Evolutionary conservation across 176 grass and related monocot species (phyloP), one percentile per base, ranked within the genome.

Genomic region (Oryza meyeriana): DNA sequence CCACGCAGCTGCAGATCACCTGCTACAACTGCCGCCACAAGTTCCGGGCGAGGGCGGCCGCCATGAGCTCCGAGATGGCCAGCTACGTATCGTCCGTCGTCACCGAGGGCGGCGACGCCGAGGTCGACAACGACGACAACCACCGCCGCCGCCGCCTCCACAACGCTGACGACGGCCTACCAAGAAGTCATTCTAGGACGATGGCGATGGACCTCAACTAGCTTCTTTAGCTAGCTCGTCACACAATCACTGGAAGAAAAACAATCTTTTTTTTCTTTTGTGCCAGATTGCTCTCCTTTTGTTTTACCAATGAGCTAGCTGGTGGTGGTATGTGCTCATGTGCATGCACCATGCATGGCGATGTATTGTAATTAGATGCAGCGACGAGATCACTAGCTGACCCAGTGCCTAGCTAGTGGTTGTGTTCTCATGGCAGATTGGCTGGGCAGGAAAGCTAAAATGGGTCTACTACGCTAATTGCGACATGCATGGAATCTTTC

Each of bases 11-110:
- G 55, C 90, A 94, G 79, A 87, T 98, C 84, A 98, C 90, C 57
- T 98, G 95, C 88, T 93, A 86, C 61, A 74, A 71, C 29, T 98
- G 95, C 92, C 90, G 86, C 84, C 87, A 76, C 61, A 88, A 89
- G 81, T 98, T 92, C 86, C 65, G 26, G 10, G 76, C 81, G 13
- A 79, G 75, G 34, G 47, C 80, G 9, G 31, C 27, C 11, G 81
- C 77, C 48, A 88, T 85, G 78, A 91, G 82, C 78, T 93, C 86
- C 16, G 83, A 90, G 12, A 88, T 89, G 12, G 87, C 80, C 18
- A 97, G 92, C 61, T 94, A 94, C 38, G 80, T 93, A 38, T 98
- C 92, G 20, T 94, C 90, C 66, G 82, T 89, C 26, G 78, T 91
- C 65, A 94, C 90, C 35, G 81, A 88, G 64, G 88, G 85, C 69